Base-by-base conservation (phyloP, 2,329 filamentous ascomycete genomes). In the Cladosporium phlei region DNA sequence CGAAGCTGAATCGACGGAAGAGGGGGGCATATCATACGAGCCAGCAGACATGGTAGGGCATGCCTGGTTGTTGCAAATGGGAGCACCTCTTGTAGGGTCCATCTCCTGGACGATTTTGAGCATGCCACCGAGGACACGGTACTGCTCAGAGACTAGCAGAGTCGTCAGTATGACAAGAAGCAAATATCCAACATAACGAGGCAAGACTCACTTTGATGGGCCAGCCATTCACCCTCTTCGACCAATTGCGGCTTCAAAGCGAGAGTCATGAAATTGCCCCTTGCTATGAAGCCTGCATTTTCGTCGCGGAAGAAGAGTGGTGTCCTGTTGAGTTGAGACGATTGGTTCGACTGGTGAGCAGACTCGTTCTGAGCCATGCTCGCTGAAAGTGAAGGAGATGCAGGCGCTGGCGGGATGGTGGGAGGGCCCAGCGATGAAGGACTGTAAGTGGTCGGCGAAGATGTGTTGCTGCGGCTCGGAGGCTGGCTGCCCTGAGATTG, bases 41-140 rank as follows among this genome's bases (percentile, higher is more conserved):
- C 91, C 91, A 60, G 93, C 93, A 49, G 90, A 94, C 88, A 95
- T 96, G 50, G 86, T 87, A 37, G 90, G 89, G 62, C 91, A 97
- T 38, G 79, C 83, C 49, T 80, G 79, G 30, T 85, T 74, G 65
- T 93, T 96, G 75, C 91, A 97, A 58, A 95, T 85, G 2, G 85
- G 80, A 46, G 74, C 74, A 27, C 86, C 85, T 54, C 71, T 80
- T 53, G 85, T 82, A 39, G 86, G 82, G 63, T 95, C 89, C 59
- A 86, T 83, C 62, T 93, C 88, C 62, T 94, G 87, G 56, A 95
- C 82, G 37, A 95, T 84, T 55, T 87, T 83, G 46, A 95, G 85
- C 75, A 95, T 93, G 60, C 88, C 88, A 73, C 88, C 88, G 17
- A 95, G 77, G 58, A 93, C 82, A 46, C 90, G 82, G 66, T 91